Conservation (phyloP, 2,329 filamentous ascomycete species). For the Penicillium sp. region DNA sequence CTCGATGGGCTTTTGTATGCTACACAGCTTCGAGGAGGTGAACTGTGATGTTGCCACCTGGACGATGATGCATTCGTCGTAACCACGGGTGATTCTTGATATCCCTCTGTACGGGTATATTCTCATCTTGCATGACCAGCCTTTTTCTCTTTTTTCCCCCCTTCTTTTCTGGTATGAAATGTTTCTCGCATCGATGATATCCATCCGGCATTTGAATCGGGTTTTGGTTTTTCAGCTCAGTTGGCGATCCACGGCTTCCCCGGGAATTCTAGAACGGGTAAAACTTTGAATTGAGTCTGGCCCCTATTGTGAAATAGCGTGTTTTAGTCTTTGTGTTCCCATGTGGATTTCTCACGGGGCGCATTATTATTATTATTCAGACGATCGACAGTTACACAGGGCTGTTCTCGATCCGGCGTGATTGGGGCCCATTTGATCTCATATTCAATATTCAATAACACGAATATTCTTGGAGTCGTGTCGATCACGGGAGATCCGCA, state of each 20-base stretch:
- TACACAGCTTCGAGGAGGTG: constrained; percentile 78
- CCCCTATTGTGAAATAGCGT: too few species aligned
- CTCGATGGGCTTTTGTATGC: constrained; percentile 71
- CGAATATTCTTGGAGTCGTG: too few species aligned
- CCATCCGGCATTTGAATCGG: constrained; percentile 16
- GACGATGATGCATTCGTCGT: constrained; percentile 48
- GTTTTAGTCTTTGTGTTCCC: too few species aligned
- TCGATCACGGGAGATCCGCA: constrained; percentile 21
- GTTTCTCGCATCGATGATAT: constrained; percentile 20
- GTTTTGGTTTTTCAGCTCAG: too few species aligned
- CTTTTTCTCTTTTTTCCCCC: constrained; percentile 2
- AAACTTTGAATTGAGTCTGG: too few species aligned
- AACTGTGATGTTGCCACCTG: constrained; percentile 61
- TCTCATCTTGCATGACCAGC: constrained; percentile 1
- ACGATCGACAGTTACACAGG: too few species aligned
- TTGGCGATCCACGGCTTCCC: too few species aligned
- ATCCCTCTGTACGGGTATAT: constrained; percentile 1
- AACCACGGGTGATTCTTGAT: constrained; percentile 1
- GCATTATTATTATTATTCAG: too few species aligned
- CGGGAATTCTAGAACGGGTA: too few species aligned
- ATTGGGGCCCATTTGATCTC: constrained; percentile 15
- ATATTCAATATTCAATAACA: too few species aligned
- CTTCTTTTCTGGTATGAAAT: constrained; percentile 4
- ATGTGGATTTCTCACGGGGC: too few species aligned
- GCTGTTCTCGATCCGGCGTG: too few species aligned